A percentile compares a stretch with the other conserved stretches of the same genome.
These are phyloP conservation scores for Larix kaempferi DNA, from an alignment of 75 land plant species.

Conservation along the genomic window DNA sequence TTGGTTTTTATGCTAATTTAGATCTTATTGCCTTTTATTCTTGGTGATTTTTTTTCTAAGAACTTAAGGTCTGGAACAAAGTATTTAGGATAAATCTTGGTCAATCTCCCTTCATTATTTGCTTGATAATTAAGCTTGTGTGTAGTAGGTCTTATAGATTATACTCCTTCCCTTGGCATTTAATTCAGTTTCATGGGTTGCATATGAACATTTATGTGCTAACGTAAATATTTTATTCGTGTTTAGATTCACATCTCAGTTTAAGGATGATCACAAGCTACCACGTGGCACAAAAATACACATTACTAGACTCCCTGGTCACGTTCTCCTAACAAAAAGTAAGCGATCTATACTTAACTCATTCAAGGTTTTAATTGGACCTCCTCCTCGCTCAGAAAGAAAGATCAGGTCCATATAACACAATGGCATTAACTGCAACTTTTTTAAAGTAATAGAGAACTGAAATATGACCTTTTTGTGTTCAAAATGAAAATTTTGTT, in stretches of 20 bases:
- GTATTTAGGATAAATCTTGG: too few relatives aligned
- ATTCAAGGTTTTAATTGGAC: neutral
- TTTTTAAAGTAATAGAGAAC: neutral
- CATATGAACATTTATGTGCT: neutral
- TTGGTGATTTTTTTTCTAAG: too few relatives aligned
- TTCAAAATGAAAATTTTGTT: neutral
- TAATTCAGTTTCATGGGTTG: slow-evolving; percentile 3
- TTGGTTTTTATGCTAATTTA: too few relatives aligned
- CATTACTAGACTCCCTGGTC: slow-evolving; percentile 69
- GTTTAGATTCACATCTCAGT: slow-evolving; percentile 81
- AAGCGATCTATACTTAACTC: slow-evolving; percentile 14
- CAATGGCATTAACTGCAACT: too few relatives aligned
- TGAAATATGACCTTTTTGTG: neutral
- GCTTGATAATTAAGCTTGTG: neutral
- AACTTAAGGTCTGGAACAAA: too few relatives aligned
- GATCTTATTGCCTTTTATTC: too few relatives aligned
- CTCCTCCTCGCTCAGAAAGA: neutral
- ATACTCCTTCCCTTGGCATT: neutral
- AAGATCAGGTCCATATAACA: neutral
- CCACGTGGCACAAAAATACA: slow-evolving; percentile 84
- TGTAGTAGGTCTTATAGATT: neutral
- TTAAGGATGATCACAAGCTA: slow-evolving; percentile 89
- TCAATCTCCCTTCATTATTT: neutral
- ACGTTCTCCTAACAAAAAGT: slow-evolving; percentile 80
- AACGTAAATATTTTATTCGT: neutral